These are phyloP conservation scores for Chrysanthemum makinoi DNA, from an alignment of 129 eudicot genomes.

Conservation along the genomic window DNA sequence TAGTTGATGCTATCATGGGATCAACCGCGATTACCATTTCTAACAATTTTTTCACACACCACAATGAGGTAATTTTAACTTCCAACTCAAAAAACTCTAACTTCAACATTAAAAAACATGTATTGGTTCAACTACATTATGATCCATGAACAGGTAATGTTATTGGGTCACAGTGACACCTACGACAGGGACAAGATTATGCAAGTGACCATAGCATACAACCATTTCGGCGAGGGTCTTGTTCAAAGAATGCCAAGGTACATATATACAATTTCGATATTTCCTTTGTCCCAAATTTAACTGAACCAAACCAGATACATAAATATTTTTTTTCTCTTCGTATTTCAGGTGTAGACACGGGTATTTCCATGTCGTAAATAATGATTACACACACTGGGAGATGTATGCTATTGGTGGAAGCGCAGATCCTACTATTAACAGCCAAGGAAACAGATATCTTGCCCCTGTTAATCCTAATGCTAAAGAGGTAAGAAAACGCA, in stretches of 20 bases:
- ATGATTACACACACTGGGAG: slow-evolving; percentile 89
- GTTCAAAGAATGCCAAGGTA: slow-evolving; percentile 99
- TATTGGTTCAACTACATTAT: neutral
- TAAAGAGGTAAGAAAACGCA: slow-evolving; percentile 54
- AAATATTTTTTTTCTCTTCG: neutral
- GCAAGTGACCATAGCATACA: slow-evolving; percentile 97
- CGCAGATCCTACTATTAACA: slow-evolving; percentile 85
- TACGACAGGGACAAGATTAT: slow-evolving; percentile 70
- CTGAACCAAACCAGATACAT: neutral
- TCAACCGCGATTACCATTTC: slow-evolving; percentile 86
- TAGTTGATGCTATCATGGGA: slow-evolving; percentile 66
- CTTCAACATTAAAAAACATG: neutral
- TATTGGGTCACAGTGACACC: slow-evolving; percentile 88
- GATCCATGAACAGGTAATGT: slow-evolving; percentile 60
- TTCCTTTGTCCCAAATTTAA: neutral
- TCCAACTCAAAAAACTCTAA: neutral
- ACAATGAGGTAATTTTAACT: slow-evolving; percentile 60
- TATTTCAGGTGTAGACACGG: slow-evolving; percentile 78
- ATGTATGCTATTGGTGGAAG: slow-evolving; percentile 97
- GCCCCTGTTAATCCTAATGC: slow-evolving; percentile 73
- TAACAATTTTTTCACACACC: slow-evolving; percentile 85
- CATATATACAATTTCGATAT: neutral
- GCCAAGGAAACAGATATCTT: slow-evolving; percentile 87
- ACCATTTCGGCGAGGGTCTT: slow-evolving; percentile 94
- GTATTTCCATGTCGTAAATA: slow-evolving; percentile 84